phyloP scores from a whole-genome alignment of 2,329 filamentous ascomycete genomes.

The Fonsecaea multimorphosa region DNA sequence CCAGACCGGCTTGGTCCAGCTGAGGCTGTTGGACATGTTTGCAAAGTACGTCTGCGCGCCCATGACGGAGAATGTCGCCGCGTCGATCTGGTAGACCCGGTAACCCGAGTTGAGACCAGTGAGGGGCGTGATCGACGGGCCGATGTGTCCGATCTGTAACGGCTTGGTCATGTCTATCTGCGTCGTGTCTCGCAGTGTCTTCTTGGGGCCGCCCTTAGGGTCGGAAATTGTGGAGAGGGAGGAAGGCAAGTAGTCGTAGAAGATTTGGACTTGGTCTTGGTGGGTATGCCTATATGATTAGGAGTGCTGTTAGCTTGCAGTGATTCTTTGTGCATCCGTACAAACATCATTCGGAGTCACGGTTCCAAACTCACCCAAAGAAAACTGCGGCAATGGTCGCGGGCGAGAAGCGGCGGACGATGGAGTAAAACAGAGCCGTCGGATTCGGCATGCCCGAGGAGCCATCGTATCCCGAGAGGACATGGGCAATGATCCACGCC shows the following conservation, averaged over 20 bases:
- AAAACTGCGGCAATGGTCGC: slow-evolving; percentile 38
- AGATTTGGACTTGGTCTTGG: slow-evolving; percentile 42
- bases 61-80: slow-evolving; percentile 41
- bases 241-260: slow-evolving; percentile 41
- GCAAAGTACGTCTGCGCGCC: slow-evolving; percentile 43
- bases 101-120: slow-evolving; percentile 43
- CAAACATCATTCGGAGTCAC: not conserved
- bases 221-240: slow-evolving; percentile 22
- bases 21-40: slow-evolving; percentile 41
- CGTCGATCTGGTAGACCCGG: slow-evolving; percentile 40
- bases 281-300: slow-evolving; percentile 38
- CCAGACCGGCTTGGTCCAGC: slow-evolving; percentile 42
- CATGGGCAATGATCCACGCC: slow-evolving; percentile 42
- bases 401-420: slow-evolving; percentile 39
- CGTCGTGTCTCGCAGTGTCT: slow-evolving; percentile 37
- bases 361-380: slow-evolving; percentile 27
- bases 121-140: slow-evolving; percentile 42
- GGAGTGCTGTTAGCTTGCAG: not conserved
- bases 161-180: slow-evolving; percentile 39
- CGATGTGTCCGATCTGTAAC: slow-evolving; percentile 40
- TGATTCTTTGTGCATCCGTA: not conserved
- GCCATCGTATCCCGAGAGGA: slow-evolving; percentile 40
- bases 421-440: slow-evolving; percentile 41
- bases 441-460: slow-evolving; percentile 37
- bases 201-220: not conserved